These are phyloP conservation scores for Aspergillus hiratsukae DNA, from an alignment of 2,329 filamentous ascomycete species.

Conservation along the genomic window DNA sequence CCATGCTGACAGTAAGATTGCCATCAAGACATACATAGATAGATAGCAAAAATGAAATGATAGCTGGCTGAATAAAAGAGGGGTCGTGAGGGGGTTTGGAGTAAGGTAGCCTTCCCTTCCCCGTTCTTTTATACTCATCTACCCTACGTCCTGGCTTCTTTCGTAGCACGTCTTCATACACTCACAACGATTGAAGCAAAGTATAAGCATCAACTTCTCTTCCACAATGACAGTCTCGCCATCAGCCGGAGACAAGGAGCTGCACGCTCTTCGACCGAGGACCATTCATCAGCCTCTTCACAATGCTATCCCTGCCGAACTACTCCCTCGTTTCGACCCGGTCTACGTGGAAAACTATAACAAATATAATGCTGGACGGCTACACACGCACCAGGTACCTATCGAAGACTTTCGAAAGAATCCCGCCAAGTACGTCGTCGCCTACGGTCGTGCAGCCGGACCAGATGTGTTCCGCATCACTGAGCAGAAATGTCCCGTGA, in stretches of 20 bases:
- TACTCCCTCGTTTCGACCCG: conserved; percentile 37
- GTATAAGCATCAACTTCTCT: background rate
- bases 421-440: conserved; percentile 34
- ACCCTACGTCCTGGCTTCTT: background rate
- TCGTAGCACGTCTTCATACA: background rate
- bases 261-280: conserved; percentile 24
- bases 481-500: conserved; percentile 37
- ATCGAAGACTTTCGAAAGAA: conserved; percentile 38
- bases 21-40: background rate
- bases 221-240: conserved; percentile 5
- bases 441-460: conserved; percentile 36
- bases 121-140: background rate
- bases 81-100: background rate
- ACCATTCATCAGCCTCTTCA: conserved; percentile 32
- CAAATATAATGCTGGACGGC: conserved; percentile 38
- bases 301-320: conserved; percentile 38
- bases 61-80: background rate
- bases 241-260: conserved; percentile 12
- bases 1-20: background rate
- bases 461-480: conserved; percentile 37
- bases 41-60: background rate
- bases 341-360: conserved; percentile 41
- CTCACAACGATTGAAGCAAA: background rate
- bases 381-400: conserved; percentile 41
- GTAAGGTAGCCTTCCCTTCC: background rate